phyloP scores from a whole-genome alignment of 768 basidiomycete species.

The Chiua virens region DNA sequence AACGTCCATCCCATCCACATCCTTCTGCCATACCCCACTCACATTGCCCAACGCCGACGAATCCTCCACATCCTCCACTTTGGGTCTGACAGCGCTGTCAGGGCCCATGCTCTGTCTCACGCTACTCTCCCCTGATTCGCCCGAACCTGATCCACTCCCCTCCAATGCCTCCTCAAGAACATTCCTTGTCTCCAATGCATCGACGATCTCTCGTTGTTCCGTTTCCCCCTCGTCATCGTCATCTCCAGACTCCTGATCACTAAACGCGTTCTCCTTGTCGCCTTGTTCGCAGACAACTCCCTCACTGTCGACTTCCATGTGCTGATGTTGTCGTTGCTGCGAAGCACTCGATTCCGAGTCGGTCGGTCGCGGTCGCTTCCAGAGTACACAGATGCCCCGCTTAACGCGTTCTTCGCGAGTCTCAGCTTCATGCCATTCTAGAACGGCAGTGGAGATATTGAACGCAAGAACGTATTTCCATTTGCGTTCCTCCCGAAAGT shows the following conservation, averaged over 20 bases:
- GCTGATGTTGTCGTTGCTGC: conserved; percentile 34
- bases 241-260: conserved; percentile 46
- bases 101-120: conserved; percentile 31
- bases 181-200: conserved; percentile 55
- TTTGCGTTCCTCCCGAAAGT: conserved; percentile 90
- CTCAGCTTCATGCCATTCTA: conserved; percentile 83
- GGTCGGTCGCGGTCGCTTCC: conserved; percentile 50
- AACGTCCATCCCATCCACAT: conserved; percentile 35
- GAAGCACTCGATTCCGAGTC: conserved; percentile 7
- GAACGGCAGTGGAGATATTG: conserved; percentile 75
- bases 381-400: conserved; percentile 66
- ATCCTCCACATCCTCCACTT: conserved; percentile 60
- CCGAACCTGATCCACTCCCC: conserved; percentile 27
- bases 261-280: conserved; percentile 24
- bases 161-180: conserved; percentile 62
- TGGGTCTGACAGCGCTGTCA: conserved; percentile 39
- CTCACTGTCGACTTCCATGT: conserved; percentile 33
- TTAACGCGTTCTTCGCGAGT: conserved; percentile 61
- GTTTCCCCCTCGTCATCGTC: conserved; percentile 62
- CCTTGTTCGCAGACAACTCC: conserved; percentile 16
- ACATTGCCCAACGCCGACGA: conserved; percentile 37
- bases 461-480: conserved; percentile 91
- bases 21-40: conserved; percentile 18
- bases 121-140: conserved; percentile 36
- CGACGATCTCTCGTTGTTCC: conserved; percentile 53